phyloP scores from a whole-genome alignment of 2,329 filamentous ascomycete genomes.

The Rosellinia necatrix region DNA sequence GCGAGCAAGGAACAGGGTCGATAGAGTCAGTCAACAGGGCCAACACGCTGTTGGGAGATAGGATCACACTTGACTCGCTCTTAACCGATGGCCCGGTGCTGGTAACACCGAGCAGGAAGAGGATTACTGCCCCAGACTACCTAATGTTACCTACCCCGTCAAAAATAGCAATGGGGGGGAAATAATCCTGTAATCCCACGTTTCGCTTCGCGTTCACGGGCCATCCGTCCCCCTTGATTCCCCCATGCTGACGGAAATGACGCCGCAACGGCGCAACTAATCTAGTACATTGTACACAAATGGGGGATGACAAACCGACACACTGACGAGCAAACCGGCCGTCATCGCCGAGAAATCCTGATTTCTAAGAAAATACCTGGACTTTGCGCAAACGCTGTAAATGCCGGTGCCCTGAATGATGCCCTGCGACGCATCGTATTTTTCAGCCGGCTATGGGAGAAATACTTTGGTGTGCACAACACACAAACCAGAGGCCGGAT shows the following conservation, averaged over 20 bases:
- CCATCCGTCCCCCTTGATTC: constrained; percentile 11
- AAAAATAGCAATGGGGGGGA: constrained; percentile 28
- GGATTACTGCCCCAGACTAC: constrained; percentile 21
- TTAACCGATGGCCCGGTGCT: constrained; percentile 18
- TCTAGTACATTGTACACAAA: too few relatives aligned
- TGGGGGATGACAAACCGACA: constrained; percentile 19
- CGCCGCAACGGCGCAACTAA: constrained; percentile 19
- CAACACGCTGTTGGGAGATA: not conserved
- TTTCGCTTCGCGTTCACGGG: constrained; percentile 21
- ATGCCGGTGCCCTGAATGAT: constrained; percentile 14
- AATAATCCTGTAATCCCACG: constrained; percentile 30
- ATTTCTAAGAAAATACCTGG: constrained; percentile 34
- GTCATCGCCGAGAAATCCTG: constrained; percentile 22
- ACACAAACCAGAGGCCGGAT: too few relatives aligned
- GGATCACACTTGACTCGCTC: constrained; percentile 3
- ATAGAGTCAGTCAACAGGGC: too few relatives aligned
- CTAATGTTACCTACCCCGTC: constrained; percentile 25
- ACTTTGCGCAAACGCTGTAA: too few relatives aligned
- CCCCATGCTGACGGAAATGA: constrained; percentile 23
- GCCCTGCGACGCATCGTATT: constrained; percentile 15
- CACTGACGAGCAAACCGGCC: constrained; percentile 6
- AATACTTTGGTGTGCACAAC: constrained; percentile 5
- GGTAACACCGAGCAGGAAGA: constrained; percentile 23
- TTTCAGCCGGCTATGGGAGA: constrained; percentile 23
- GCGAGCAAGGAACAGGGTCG: not conserved